Percentiles rank a stretch among this genome's conserved stretches.
Evolutionary conservation across 176 grass and related monocot genomes (phyloP).

Genomic region (Tillandsia leiboldiana): DNA sequence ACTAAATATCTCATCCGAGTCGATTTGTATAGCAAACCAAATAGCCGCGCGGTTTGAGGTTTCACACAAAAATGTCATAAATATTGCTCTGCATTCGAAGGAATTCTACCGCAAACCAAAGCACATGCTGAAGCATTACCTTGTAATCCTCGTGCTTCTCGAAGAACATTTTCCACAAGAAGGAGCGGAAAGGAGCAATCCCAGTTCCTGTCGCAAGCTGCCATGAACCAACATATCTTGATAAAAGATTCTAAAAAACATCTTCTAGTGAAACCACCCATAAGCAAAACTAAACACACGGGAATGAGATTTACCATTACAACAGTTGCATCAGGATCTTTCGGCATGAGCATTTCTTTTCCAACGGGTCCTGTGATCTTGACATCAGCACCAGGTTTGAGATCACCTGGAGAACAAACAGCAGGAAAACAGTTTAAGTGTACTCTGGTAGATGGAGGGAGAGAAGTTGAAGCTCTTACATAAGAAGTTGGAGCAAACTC

Average conservation of each 20-base stretch:
- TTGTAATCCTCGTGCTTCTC: slow-evolving; percentile 83
- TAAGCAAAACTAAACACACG: neutral
- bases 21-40: too few relatives aligned
- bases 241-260: neutral
- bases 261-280: neutral
- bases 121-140: slow-evolving; percentile 27
- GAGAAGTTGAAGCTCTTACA: slow-evolving; percentile 28
- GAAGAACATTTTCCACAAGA: slow-evolving; percentile 98
- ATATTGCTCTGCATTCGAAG: neutral
- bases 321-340: slow-evolving; percentile 68
- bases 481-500: slow-evolving; percentile 91
- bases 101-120: neutral
- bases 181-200: slow-evolving; percentile 80
- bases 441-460: neutral
- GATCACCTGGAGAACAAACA: slow-evolving; percentile 43
- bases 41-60: too few relatives aligned
- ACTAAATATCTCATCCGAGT: too few relatives aligned
- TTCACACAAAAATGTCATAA: too few relatives aligned
- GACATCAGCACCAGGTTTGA: slow-evolving; percentile 63
- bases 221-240: neutral
- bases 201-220: slow-evolving; percentile 92
- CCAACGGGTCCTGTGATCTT: slow-evolving; percentile 83
- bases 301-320: slow-evolving; percentile 48
- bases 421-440: neutral
- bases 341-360: slow-evolving; percentile 99